Base-by-base conservation (phyloP, 164 flowering plant species). In the Tetracentron sinense region DNA sequence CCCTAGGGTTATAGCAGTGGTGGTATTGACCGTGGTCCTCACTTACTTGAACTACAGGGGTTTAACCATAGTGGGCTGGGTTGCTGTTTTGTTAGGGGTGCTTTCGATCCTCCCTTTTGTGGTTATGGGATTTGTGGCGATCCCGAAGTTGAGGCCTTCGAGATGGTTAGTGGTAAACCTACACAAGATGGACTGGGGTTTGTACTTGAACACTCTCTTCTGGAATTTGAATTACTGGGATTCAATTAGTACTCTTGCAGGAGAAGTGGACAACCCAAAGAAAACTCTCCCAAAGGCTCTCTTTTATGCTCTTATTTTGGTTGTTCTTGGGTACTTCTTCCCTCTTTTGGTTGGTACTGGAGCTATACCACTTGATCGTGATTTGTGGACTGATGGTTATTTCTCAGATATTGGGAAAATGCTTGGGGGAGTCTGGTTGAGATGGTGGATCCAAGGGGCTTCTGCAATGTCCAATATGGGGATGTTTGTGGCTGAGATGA, bases 141-240 rank as follows among this genome's bases (percentile, higher is more conserved):
- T 83, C 27, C 85, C 85, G 6, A 77, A 78, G 52, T 22, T 81
- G 42, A 56, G 75, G 62, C 82, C 85, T 44, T 68, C 82, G 0
- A 68, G 87, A 61, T 83, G 85, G 85, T 54, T 78, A 5, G 81
- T 68, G 38, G 73, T 77, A 42, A 58, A 81, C 61, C 15, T 79
- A 23, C 69, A 76, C 23, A 51, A 61, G 23, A 79, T 81, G 62
- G 65, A 81, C 53, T 83, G 85, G 88, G 68, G 67, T 52, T 68
- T 78, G 60, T 83, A 77, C 61, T 49, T 83, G 65, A 83, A 83
- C 66, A 79, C 85, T 19, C 78, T 83, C 16, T 83, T 83, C 60
- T 83, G 87, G 87, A 83, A 83, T 67, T 64, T 83, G 66, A 83
- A 83, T 56, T 83, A 81, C 21, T 83, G 87, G 87, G 85, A 83